A percentile compares a stretch with the other conserved stretches of the same genome.
Evolutionary conservation across 2,329 filamentous ascomycete species (phyloP).

Genomic region (Diaporthe humulicola): DNA sequence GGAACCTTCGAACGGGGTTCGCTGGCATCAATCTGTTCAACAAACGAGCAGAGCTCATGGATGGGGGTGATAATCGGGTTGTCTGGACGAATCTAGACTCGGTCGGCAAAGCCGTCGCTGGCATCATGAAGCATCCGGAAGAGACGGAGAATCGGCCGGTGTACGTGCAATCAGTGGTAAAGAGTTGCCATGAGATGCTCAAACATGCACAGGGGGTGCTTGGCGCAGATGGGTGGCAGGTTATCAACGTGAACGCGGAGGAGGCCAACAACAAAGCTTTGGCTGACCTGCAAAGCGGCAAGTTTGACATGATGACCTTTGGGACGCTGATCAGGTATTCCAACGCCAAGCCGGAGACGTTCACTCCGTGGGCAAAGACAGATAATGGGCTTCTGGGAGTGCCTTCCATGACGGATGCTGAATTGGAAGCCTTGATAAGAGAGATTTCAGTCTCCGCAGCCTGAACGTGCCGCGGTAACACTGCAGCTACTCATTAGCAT

Average conservation of each 20-base stretch:
- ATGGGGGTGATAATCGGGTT: conserved; percentile 45
- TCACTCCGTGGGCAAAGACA: conserved; percentile 38
- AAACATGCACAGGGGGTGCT: conserved; percentile 42
- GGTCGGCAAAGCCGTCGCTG: conserved; percentile 46
- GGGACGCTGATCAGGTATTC: conserved; percentile 41
- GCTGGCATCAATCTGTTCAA: conserved; percentile 44
- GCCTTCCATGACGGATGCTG: background rate
- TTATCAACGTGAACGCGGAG: conserved; percentile 39
- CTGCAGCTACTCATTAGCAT: background rate
- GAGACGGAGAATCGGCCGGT: conserved; percentile 48
- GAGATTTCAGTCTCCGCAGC: background rate
- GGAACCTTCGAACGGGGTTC: conserved; percentile 43
- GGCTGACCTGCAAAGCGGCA: conserved; percentile 41
- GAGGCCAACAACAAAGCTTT: conserved; percentile 41
- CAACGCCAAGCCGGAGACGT: conserved; percentile 40
- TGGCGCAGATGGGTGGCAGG: conserved; percentile 41
- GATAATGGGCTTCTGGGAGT: conserved; percentile 44
- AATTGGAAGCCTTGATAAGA: conserved; percentile 9
- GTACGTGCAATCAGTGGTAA: conserved; percentile 41
- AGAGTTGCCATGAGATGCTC: conserved; percentile 45
- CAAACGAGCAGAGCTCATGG: conserved; percentile 42
- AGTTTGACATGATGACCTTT: conserved; percentile 40
- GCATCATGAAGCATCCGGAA: conserved; percentile 44
- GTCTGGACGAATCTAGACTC: conserved; percentile 45
- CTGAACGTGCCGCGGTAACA: background rate